Evolutionary conservation across 169 alveolate species (phyloP).

Genomic region (Plasmodium knowlesi): DNA sequence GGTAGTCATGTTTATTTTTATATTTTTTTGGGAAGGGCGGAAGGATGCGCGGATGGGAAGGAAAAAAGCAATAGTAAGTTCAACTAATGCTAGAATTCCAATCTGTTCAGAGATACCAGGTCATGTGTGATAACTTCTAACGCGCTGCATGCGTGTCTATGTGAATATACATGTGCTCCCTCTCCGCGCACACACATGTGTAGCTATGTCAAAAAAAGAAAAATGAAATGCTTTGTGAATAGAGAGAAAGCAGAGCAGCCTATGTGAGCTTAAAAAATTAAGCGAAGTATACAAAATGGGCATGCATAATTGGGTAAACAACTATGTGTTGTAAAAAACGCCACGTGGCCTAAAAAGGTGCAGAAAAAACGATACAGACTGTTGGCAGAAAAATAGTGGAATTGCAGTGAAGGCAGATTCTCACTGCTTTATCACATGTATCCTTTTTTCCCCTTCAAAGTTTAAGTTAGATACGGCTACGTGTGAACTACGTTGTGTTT

Average conservation of each 20-base stretch:
- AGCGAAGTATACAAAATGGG: not conserved
- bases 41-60: not conserved
- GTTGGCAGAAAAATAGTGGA: not conserved
- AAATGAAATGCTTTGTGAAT: not conserved
- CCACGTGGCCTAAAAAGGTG: not conserved
- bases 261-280: not conserved
- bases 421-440: not conserved
- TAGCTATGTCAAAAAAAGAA: not conserved
- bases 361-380: not conserved
- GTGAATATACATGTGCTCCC: not conserved
- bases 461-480: not conserved
- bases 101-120: not conserved
- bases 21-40: not conserved
- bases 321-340: not conserved
- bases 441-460: not conserved
- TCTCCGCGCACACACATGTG: not conserved
- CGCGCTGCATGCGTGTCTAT: not conserved
- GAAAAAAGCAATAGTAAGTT: not conserved
- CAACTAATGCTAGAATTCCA: not conserved
- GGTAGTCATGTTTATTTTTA: slow-evolving; percentile 2
- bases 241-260: not conserved
- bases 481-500: not conserved
- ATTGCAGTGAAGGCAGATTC: not conserved
- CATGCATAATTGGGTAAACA: not conserved
- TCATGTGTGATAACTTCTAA: not conserved